Evolutionary conservation across 2,329 filamentous ascomycete genomes (phyloP).

Genomic region (Colletotrichum sp.): DNA sequence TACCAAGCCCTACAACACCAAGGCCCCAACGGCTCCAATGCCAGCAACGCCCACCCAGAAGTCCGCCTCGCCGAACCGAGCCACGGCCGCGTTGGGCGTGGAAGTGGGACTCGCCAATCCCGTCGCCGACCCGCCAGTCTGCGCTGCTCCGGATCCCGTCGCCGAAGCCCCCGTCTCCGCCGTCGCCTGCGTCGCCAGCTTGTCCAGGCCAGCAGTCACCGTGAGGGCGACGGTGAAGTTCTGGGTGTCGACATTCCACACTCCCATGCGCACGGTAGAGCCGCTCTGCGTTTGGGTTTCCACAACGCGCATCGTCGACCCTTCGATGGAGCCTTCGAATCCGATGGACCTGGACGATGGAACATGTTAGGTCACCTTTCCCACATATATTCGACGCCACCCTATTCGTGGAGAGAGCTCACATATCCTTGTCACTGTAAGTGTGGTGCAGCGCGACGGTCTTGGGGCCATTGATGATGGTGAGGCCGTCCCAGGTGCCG

Average conservation of each 20-base stretch:
- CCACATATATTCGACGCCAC: not conserved
- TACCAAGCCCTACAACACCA: not conserved
- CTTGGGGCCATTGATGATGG: conserved; percentile 31
- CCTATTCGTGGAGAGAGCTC: not conserved
- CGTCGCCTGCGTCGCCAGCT: conserved; percentile 28
- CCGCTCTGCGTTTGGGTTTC: not conserved
- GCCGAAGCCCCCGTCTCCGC: not conserved
- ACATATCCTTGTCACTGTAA: not conserved
- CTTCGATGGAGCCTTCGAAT: not conserved
- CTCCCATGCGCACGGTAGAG: not conserved
- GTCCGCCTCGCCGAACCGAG: conserved; percentile 37
- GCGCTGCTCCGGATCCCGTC: not conserved
- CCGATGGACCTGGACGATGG: not conserved
- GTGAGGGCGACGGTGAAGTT: conserved; percentile 33
- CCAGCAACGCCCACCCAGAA: conserved; percentile 36
- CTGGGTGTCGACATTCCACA: not conserved
- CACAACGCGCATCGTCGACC: not conserved
- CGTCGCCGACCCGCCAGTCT: not conserved
- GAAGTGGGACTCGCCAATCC: not conserved
- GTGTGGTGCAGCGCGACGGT: conserved; percentile 26
- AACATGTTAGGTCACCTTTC: not conserved
- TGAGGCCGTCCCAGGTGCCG: conserved; percentile 21
- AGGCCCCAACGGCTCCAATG: conserved; percentile 26
- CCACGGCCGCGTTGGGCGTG: conserved; percentile 31
- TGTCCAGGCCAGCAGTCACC: conserved; percentile 42